phyloP scores from a whole-genome alignment of 768 basidiomycete species.

The Suillus brevipes region DNA sequence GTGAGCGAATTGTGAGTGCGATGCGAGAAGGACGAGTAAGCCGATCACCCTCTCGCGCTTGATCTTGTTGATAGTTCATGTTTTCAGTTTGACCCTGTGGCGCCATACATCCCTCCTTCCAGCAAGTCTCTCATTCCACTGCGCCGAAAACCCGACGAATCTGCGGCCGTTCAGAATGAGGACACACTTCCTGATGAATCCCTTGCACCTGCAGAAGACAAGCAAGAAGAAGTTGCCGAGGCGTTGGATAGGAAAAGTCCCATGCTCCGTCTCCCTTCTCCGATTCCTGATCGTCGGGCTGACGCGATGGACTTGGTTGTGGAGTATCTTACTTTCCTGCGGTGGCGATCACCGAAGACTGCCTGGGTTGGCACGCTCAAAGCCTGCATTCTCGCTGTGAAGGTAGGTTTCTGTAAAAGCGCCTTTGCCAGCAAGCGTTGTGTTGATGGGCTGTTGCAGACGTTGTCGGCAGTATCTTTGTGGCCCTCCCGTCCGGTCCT shows the following conservation, averaged over 20 bases:
- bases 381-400: constrained; percentile 35
- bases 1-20: constrained; percentile 68
- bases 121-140: constrained; percentile 26
- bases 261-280: constrained; percentile 18
- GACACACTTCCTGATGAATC: not conserved
- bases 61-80: constrained; percentile 9
- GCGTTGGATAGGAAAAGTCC: constrained; percentile 16
- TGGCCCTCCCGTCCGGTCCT: constrained; percentile 29
- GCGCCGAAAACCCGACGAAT: constrained; percentile 13
- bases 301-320: not conserved
- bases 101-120: constrained; percentile 11
- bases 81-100: constrained; percentile 30
- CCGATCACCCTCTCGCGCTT: constrained; percentile 10
- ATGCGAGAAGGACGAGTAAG: constrained; percentile 74
- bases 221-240: not conserved
- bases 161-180: not conserved
- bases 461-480: constrained; percentile 24
- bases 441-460: constrained; percentile 14
- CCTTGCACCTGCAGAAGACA: not conserved
- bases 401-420: constrained; percentile 25
- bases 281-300: constrained; percentile 4
- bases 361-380: constrained; percentile 33
- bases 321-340: not conserved
- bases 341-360: constrained; percentile 16
- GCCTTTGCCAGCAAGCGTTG: not conserved